Evolutionary conservation across 176 grass and related monocot species (phyloP).

Genomic region (Rhipidocladum racemiflorum): DNA sequence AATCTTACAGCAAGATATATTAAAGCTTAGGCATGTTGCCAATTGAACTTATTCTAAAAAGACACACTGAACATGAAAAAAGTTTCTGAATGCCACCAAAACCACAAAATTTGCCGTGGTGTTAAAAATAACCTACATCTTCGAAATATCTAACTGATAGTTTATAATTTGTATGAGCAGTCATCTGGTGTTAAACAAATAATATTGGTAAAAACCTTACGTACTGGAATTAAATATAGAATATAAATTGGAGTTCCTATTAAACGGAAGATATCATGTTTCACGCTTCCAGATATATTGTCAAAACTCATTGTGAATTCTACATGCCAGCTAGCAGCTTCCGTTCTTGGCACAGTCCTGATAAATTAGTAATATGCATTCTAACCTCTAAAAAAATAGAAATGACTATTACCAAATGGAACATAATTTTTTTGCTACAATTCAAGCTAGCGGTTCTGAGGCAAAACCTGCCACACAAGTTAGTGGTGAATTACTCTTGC

Average conservation of each 20-base stretch:
- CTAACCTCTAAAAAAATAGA: neutral
- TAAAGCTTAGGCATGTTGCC: neutral
- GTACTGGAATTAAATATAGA: neutral
- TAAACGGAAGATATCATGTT: neutral
- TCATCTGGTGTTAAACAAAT: neutral
- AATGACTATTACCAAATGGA: neutral
- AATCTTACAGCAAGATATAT: neutral
- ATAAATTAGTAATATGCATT: neutral
- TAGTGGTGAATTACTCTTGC: neutral
- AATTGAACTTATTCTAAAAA: neutral
- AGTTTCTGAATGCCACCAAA: neutral
- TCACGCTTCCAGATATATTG: neutral
- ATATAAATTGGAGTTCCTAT: neutral
- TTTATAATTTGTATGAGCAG: neutral
- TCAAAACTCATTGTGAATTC: neutral
- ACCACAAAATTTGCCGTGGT: neutral
- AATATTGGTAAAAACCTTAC: neutral
- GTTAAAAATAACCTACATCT: neutral
- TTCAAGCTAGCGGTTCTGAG: neutral
- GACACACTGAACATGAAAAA: neutral
- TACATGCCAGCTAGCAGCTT: neutral
- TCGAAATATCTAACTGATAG: neutral
- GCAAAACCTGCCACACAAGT: neutral
- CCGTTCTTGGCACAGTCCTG: neutral
- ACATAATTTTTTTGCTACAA: neutral